Percentiles rank a stretch among this genome's conserved stretches.
phyloP scores from a whole-genome alignment of 352 stramenopile genomes.

The Peronospora belbahrii region DNA sequence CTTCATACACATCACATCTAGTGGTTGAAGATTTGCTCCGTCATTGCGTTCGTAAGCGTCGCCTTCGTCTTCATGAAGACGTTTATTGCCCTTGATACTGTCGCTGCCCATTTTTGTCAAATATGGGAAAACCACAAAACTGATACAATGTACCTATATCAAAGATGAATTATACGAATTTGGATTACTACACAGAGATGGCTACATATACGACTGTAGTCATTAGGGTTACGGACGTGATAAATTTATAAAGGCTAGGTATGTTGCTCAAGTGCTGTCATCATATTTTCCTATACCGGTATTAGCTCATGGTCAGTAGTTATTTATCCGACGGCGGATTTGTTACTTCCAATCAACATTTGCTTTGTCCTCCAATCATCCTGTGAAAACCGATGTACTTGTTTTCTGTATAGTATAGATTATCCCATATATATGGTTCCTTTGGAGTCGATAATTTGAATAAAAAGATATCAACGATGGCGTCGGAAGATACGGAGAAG shows the following conservation, averaged over 20 bases:
- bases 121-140: conserved; percentile 13
- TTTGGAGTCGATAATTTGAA: conserved; percentile 13
- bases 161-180: too few species aligned
- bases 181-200: too few species aligned
- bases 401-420: neutral
- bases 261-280: too few species aligned
- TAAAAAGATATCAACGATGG: conserved; percentile 24
- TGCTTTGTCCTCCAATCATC: neutral
- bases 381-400: neutral
- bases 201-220: too few species aligned
- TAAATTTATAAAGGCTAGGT: too few species aligned
- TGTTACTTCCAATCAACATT: too few species aligned
- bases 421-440: too few species aligned
- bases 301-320: too few species aligned
- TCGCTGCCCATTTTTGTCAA: conserved; percentile 41
- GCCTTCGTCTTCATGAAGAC: conserved; percentile 58
- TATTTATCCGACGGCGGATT: neutral
- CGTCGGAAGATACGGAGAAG: conserved; percentile 46
- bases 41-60: conserved; percentile 29
- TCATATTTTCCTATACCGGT: too few species aligned
- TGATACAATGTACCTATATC: too few species aligned
- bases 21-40: conserved; percentile 32
- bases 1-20: conserved; percentile 56
- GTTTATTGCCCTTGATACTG: conserved; percentile 17
- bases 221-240: too few species aligned